phyloP scores from a whole-genome alignment of 345 rosid species.

The Populus euphratica region DNA sequence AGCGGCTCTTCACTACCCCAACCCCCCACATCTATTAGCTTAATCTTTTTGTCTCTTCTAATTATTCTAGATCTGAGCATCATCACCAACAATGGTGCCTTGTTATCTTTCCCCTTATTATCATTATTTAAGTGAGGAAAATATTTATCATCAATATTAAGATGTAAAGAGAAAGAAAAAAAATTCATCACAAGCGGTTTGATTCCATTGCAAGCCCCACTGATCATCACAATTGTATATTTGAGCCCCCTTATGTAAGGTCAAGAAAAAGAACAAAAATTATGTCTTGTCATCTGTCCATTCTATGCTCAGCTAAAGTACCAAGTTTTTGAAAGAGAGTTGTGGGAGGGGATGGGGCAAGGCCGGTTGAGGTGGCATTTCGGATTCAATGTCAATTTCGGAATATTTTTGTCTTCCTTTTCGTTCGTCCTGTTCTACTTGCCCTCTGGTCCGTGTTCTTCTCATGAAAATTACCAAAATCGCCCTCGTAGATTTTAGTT shows the following conservation, averaged over 20 bases:
- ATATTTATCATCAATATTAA: not conserved
- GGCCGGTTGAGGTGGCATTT: conserved; percentile 15
- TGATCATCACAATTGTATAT: not conserved
- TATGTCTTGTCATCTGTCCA: not conserved
- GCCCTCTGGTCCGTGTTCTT: not conserved
- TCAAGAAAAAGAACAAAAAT: not conserved
- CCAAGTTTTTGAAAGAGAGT: not conserved
- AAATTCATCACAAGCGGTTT: not conserved
- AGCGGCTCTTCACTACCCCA: conserved; percentile 33
- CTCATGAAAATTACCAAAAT: not conserved
- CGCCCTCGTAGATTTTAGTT: not conserved
- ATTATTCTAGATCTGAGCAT: conserved; percentile 43
- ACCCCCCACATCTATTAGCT: conserved; percentile 21
- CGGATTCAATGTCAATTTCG: conserved; percentile 1
- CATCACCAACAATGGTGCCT: conserved; percentile 25
- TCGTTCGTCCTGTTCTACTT: not conserved
- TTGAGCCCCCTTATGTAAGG: not conserved
- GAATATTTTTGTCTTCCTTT: not conserved
- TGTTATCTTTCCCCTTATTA: conserved; percentile 10
- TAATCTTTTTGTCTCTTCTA: conserved; percentile 39
- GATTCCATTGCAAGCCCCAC: not conserved
- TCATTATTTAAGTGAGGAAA: not conserved
- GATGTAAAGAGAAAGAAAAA: not conserved
- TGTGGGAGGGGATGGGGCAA: not conserved
- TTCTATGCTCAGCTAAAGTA: not conserved